Base-by-base conservation (phyloP, 163 green algal species). In the Trebouxia gelatinosa region DNA sequence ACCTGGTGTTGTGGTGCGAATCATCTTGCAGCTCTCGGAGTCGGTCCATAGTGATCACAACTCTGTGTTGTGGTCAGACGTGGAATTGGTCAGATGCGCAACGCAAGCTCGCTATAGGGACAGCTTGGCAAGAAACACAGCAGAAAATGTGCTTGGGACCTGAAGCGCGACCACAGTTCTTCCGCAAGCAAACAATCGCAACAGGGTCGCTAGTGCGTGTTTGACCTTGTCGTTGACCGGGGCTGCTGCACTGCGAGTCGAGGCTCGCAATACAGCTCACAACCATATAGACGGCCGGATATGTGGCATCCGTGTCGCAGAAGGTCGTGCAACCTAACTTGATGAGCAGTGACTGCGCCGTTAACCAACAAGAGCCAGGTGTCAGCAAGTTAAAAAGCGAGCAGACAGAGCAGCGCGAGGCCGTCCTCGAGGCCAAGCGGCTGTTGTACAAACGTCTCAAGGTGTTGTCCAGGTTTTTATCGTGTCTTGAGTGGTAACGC, bases 371-470 rank as follows among this genome's bases (percentile, higher is more conserved):
- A 54, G n/a, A n/a, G n/a, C n/a, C n/a, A n/a, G n/a, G n/a, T n/a
- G n/a, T n/a, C 48, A 59, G 48, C 57, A 28, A 35, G 57, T 29
- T 26, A 35, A 28, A 19, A 37, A 32, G 11, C 2, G 57, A 66
- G 2, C 26, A 28, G 3, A 32, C 57, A 66, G 57, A 32, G 26
- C 26, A 66, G 48, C 48, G 26, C 28, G 26, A 29, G 26, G 28
- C 57, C 1, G 13, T 66, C 21, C 19, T 28, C 5, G 11, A 17
- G 17, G 68, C 43, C 16, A 59, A n/a, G 32, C 40, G 40, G 31
- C 40, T 76, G 28, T 43, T 76, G 28, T 29, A 76, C 29, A 76
- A 62, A 40, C 68, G 68, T 21, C 17, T 76, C 13, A 76, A 76
- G 68, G n/a, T n/a, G n/a, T n/a, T n/a, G 68, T 76, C 13, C 0